These are phyloP conservation scores for bread wheat (Triticum aestivum) DNA, from an alignment of 176 grass and related monocot genomes.

Conservation along the genomic window DNA sequence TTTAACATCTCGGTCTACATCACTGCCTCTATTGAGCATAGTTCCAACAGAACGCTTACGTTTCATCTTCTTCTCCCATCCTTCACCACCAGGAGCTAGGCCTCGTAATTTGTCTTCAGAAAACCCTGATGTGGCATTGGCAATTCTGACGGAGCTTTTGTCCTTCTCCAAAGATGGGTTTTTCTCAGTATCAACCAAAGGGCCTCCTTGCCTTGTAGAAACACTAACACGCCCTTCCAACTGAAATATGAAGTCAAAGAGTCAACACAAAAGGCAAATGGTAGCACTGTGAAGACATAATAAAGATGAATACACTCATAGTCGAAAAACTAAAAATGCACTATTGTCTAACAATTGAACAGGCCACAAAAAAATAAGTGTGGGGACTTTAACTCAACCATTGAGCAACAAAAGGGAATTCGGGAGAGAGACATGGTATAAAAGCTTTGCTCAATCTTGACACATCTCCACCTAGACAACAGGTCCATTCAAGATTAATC, in stretches of 20 bases:
- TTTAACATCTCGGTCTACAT: slow-evolving; percentile 54
- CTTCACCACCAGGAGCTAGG: slow-evolving; percentile 61
- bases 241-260: slow-evolving; percentile 27
- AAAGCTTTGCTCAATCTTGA: neutral
- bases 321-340: neutral
- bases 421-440: neutral
- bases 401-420: neutral
- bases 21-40: slow-evolving; percentile 59
- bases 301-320: neutral
- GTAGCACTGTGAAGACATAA: neutral
- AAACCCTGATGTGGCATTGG: slow-evolving; percentile 36
- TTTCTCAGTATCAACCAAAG: slow-evolving; percentile 42
- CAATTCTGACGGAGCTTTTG: slow-evolving; percentile 40
- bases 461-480: neutral
- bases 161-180: slow-evolving; percentile 53
- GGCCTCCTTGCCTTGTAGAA: slow-evolving; percentile 57
- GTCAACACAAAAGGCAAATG: neutral
- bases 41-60: slow-evolving; percentile 71
- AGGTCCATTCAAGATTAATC: neutral
- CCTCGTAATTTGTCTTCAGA: slow-evolving; percentile 64
- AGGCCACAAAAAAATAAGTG: neutral
- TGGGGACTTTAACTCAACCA: neutral
- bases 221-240: slow-evolving; percentile 51
- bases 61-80: slow-evolving; percentile 76
- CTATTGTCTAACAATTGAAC: neutral